These are phyloP conservation scores for Telfairia occidentalis DNA, from an alignment of 331 rosid species.

Conservation along the genomic window DNA sequence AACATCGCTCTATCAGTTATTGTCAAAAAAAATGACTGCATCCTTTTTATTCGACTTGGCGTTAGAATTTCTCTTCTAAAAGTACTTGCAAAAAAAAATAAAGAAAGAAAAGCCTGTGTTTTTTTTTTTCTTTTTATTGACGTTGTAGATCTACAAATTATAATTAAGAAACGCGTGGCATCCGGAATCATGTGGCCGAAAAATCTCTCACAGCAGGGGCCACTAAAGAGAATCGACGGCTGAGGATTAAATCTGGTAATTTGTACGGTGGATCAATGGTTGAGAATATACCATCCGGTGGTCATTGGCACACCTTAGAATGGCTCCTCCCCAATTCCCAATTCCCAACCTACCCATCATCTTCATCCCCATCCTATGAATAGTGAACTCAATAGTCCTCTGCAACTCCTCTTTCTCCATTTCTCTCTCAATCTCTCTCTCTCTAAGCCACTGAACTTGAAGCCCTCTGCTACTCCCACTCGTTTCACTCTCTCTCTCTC, in stretches of 20 bases:
- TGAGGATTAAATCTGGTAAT: not conserved
- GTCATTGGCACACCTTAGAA: not conserved
- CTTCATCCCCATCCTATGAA: conserved; percentile 13
- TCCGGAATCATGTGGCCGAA: conserved; percentile 13
- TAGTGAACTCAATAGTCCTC: not conserved
- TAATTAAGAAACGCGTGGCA: conserved; percentile 8
- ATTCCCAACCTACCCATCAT: conserved; percentile 11
- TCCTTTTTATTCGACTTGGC: conserved; percentile 2
- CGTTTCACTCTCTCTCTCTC: not conserved
- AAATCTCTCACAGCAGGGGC: not conserved
- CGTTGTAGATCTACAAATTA: conserved; percentile 13
- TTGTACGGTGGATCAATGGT: not conserved
- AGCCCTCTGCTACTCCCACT: not conserved
- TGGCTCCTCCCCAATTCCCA: not conserved
- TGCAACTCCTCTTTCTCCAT: not conserved
- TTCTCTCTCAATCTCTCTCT: not conserved
- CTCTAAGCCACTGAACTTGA: not conserved
- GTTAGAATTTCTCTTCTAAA: not conserved
- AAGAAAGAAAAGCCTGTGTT: not conserved
- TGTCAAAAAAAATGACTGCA: not conserved
- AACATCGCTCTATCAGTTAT: too few species aligned
- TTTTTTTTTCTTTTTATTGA: not conserved
- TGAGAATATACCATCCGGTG: not conserved
- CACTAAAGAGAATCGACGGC: not conserved
- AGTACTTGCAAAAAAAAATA: not conserved